A percentile compares a stretch with the other conserved stretches of the same genome.
phyloP scores from a whole-genome alignment of 176 grass and related monocot species.

The Canna indica region DNA sequence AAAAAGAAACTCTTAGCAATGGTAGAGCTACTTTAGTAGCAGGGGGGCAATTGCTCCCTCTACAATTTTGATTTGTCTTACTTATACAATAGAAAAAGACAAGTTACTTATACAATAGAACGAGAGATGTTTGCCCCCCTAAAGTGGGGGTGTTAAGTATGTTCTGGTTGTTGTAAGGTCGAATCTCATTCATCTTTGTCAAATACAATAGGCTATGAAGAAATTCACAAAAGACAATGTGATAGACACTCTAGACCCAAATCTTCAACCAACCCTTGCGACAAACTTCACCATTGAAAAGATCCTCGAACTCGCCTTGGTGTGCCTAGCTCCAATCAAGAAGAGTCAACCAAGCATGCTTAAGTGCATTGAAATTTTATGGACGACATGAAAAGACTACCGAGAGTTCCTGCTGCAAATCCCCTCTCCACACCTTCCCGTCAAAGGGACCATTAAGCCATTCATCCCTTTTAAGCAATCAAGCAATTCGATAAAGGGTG shows the following conservation, averaged over 20 bases:
- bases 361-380: constrained; percentile 25
- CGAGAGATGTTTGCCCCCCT: too few species aligned
- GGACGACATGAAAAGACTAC: constrained; percentile 25
- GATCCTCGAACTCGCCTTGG: constrained; percentile 22
- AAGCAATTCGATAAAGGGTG: too few species aligned
- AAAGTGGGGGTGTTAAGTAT: too few species aligned
- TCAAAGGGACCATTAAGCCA: neutral
- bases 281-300: constrained; percentile 23
- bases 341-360: constrained; percentile 23
- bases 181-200: neutral
- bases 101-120: too few species aligned
- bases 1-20: too few species aligned
- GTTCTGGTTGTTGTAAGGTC: too few species aligned
- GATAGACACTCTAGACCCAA: constrained; percentile 29
- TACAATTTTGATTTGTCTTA: too few species aligned
- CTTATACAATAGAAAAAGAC: too few species aligned
- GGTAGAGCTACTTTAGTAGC: too few species aligned
- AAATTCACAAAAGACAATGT: constrained; percentile 22
- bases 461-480: too few species aligned
- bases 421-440: neutral
- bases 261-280: constrained; percentile 18
- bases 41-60: too few species aligned
- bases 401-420: neutral
- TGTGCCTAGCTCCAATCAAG: constrained; percentile 21
- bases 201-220: constrained; percentile 18